Evolutionary conservation across 176 grass and related monocot species (phyloP).

Genomic region (Avena eriantha): DNA sequence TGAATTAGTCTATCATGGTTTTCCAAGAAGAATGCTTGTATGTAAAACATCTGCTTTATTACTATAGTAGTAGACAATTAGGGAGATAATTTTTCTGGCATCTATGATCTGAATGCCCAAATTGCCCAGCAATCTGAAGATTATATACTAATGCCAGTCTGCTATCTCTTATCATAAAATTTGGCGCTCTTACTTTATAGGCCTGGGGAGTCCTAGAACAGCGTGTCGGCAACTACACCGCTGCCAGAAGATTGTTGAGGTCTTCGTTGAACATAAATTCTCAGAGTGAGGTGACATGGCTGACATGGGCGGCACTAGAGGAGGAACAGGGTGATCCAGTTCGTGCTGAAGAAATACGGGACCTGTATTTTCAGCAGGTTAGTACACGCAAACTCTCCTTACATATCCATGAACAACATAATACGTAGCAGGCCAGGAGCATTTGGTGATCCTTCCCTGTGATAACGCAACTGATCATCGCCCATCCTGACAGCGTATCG

Average conservation of each 20-base stretch:
- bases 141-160: background rate
- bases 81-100: background rate
- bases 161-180: background rate
- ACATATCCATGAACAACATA: background rate
- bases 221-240: slow-evolving; percentile 75
- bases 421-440: background rate
- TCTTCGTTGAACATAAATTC: slow-evolving; percentile 93
- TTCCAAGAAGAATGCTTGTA: slow-evolving; percentile 13
- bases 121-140: background rate
- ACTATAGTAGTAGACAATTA: background rate
- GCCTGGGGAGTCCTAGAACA: slow-evolving; percentile 97
- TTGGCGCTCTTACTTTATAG: slow-evolving; percentile 47
- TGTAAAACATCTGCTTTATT: slow-evolving; percentile 27
- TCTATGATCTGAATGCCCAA: slow-evolving; percentile 17
- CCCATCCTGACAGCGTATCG: slow-evolving; percentile 59
- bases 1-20: background rate
- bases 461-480: slow-evolving; percentile 20
- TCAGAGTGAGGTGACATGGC: slow-evolving; percentile 98
- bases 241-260: slow-evolving; percentile 85
- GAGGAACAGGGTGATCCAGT: slow-evolving; percentile 75
- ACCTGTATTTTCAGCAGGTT: slow-evolving; percentile 95
- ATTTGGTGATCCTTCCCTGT: background rate
- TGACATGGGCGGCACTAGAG: slow-evolving; percentile 90
- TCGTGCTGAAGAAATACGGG: slow-evolving; percentile 94
- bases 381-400: slow-evolving; percentile 29